Evolutionary conservation across 2,329 filamentous ascomycete species (phyloP).

Genomic region (Epichloe brachyelytri): DNA sequence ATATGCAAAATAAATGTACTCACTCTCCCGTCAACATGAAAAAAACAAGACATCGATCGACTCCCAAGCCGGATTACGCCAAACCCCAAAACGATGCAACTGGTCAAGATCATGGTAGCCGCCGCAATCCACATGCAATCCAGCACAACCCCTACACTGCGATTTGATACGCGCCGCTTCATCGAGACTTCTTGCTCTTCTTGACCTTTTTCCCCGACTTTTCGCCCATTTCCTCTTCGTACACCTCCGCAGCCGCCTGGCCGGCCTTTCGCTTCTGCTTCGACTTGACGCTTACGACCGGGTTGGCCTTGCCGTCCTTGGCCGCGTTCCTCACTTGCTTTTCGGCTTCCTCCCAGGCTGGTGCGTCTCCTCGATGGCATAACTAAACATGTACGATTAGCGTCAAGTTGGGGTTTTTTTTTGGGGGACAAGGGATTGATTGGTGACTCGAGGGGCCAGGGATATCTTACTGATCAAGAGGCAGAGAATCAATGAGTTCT

Average conservation of each 20-base stretch:
- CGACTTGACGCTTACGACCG: slow-evolving; percentile 72
- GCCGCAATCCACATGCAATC: background rate
- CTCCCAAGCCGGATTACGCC: background rate
- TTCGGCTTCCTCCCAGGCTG: slow-evolving; percentile 58
- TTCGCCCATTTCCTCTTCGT: slow-evolving; percentile 45
- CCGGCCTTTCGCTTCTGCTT: slow-evolving; percentile 65
- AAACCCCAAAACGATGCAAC: background rate
- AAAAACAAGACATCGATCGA: background rate
- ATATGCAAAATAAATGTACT: background rate
- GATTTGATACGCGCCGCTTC: slow-evolving; percentile 1
- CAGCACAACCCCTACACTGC: background rate
- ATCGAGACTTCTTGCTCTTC: slow-evolving; percentile 24
- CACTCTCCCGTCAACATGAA: background rate
- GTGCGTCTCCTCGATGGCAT: slow-evolving; percentile 50
- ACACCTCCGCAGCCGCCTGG: slow-evolving; percentile 45
- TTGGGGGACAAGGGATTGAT: no score
- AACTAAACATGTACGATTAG: slow-evolving; percentile 26
- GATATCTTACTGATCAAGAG: slow-evolving; percentile 52
- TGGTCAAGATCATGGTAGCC: background rate
- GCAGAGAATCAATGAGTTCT: slow-evolving; percentile 79
- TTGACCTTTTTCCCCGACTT: slow-evolving; percentile 45
- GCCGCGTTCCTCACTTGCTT: slow-evolving; percentile 52
- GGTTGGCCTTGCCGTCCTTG: slow-evolving; percentile 42
- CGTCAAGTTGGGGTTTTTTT: background rate
- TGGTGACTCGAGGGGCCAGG: no score